Evolutionary conservation across 495 filamentous ascomycete species (phyloP).

Genomic region (Trichocladium antarcticum): DNA sequence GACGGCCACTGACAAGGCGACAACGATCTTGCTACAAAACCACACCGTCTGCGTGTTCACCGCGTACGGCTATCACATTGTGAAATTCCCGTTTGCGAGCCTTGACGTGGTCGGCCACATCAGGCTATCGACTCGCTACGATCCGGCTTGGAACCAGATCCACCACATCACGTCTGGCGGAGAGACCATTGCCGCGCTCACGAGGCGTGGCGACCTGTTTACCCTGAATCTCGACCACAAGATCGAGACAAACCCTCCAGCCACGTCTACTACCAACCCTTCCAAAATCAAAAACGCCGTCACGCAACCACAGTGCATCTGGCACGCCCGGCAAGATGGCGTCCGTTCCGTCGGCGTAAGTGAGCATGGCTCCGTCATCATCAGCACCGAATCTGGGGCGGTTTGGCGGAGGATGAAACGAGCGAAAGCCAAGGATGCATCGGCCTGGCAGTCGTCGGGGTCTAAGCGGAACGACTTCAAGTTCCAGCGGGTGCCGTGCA

Average conservation of each 20-base stretch:
- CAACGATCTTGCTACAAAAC: constrained; percentile 72
- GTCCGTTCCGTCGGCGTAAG: constrained; percentile 78
- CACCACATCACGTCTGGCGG: constrained; percentile 70
- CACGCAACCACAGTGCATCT: constrained; percentile 63
- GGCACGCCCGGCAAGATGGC: constrained; percentile 77
- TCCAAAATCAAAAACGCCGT: constrained; percentile 70
- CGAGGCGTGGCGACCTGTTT: constrained; percentile 73
- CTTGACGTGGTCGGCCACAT: constrained; percentile 58
- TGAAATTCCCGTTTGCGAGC: constrained; percentile 64
- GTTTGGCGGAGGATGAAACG: constrained; percentile 83
- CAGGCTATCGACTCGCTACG: constrained; percentile 54
- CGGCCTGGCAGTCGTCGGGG: constrained; percentile 36
- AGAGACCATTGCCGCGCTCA: constrained; percentile 80
- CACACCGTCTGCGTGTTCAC: constrained; percentile 87
- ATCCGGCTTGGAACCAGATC: constrained; percentile 51
- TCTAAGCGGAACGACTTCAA: constrained; percentile 75
- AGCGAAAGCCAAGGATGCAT: constrained; percentile 63
- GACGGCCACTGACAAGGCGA: constrained; percentile 83
- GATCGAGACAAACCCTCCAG: constrained; percentile 44
- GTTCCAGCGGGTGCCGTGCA: constrained; percentile 74
- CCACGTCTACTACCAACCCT: constrained; percentile 78
- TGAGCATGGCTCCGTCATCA: constrained; percentile 88
- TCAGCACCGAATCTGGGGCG: constrained; percentile 82
- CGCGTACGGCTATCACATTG: constrained; percentile 80
- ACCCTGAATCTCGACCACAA: constrained; percentile 62